phyloP scores from a whole-genome alignment of 176 grass and related monocot species.

The Ampelocalamus luodianensis region DNA sequence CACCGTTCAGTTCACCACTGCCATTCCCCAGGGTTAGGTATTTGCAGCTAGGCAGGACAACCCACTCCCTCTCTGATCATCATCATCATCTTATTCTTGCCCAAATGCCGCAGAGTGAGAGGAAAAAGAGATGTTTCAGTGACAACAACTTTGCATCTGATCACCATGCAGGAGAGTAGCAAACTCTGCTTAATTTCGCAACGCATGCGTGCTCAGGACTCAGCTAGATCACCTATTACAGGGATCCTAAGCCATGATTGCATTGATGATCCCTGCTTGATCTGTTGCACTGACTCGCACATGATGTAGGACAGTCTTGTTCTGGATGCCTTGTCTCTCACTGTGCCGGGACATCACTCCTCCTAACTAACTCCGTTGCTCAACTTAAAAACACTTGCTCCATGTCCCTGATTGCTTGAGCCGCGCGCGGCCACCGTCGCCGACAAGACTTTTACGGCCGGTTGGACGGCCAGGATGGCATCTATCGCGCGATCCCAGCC shows the following conservation, averaged over 20 bases:
- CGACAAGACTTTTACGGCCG: neutral
- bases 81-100: neutral
- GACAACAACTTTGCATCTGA: neutral
- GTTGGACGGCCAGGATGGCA: neutral
- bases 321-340: neutral
- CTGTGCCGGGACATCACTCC: neutral
- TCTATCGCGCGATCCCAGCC: neutral
- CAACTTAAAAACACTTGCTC: neutral
- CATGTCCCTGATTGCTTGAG: neutral
- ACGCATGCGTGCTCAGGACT: neutral
- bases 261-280: neutral
- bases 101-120: neutral
- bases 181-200: neutral
- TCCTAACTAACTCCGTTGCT: neutral
- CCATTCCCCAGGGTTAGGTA: neutral
- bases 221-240: conserved; percentile 27
- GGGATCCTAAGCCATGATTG: neutral
- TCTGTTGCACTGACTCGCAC: neutral
- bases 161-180: neutral
- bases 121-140: neutral
- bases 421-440: neutral
- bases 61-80: neutral
- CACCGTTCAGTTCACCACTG: neutral
- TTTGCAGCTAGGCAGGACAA: neutral
- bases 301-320: neutral